A percentile compares a stretch with the other conserved stretches of the same genome.
These are phyloP conservation scores for Eutrema japonicum DNA, from an alignment of 345 rosid species.

Conservation along the genomic window DNA sequence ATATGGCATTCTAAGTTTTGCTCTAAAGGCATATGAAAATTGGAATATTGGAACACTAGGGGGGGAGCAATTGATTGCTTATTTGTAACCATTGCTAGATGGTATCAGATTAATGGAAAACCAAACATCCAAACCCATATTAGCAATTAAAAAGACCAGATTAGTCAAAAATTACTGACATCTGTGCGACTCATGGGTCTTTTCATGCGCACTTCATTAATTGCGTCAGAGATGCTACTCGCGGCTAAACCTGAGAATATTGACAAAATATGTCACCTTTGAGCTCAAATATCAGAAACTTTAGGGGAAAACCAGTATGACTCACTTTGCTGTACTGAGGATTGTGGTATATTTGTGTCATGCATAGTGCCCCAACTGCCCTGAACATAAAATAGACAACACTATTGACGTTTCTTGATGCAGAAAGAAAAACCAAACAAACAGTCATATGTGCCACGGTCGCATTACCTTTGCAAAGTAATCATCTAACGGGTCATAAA, in stretches of 20 bases:
- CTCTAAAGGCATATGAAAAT: background rate
- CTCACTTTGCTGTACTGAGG: slow-evolving; percentile 52
- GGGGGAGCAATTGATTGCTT: background rate
- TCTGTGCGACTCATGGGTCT: slow-evolving; percentile 88
- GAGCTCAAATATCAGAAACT: slow-evolving; percentile 25
- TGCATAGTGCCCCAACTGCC: slow-evolving; percentile 63
- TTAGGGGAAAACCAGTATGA: slow-evolving; percentile 17
- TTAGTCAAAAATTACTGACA: slow-evolving; percentile 52
- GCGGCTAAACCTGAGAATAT: slow-evolving; percentile 54
- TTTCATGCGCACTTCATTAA: slow-evolving; percentile 71
- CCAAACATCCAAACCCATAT: slow-evolving; percentile 1
- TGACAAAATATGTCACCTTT: slow-evolving; percentile 10
- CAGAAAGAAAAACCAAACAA: slow-evolving; percentile 23
- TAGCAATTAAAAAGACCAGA: too few species aligned
- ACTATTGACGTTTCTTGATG: slow-evolving; percentile 30
- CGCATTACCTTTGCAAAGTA: slow-evolving; percentile 82
- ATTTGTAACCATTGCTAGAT: background rate
- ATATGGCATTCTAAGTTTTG: slow-evolving; percentile 6
- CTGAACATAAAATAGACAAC: slow-evolving; percentile 55
- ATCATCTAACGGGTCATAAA: slow-evolving; percentile 63
- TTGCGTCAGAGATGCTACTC: slow-evolving; percentile 59
- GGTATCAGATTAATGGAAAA: background rate
- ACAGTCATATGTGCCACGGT: background rate
- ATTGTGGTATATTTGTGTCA: slow-evolving; percentile 53
- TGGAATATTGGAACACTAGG: background rate